Evolutionary conservation across 2,329 filamentous ascomycete genomes (phyloP).

Genomic region (Geosmithia flava): DNA sequence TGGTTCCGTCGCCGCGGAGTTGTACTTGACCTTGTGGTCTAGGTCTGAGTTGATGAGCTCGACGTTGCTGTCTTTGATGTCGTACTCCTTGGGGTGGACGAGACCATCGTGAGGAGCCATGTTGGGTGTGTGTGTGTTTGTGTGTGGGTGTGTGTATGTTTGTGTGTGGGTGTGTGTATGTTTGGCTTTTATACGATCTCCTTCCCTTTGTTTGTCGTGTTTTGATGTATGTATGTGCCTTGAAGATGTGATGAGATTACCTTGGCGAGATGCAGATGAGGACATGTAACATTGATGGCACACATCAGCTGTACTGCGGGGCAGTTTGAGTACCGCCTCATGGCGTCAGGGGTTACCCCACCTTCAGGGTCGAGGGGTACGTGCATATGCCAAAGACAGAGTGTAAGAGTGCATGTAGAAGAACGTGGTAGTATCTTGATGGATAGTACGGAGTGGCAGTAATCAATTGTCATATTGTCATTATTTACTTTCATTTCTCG

Average conservation of each 20-base stretch:
- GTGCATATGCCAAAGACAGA: neutral
- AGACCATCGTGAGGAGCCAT: conserved; percentile 53
- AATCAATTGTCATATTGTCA: neutral
- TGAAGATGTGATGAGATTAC: neutral
- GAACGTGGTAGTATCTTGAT: neutral
- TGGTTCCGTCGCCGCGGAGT: conserved; percentile 51
- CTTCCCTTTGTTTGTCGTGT: neutral
- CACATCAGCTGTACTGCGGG: neutral
- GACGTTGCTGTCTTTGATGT: conserved; percentile 57
- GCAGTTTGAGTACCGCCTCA: neutral
- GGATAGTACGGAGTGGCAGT: no score
- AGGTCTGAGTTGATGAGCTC: conserved; percentile 51
- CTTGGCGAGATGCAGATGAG: neutral
- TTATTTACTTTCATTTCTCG: neutral
- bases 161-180: neutral
- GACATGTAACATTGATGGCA: neutral
- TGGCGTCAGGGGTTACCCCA: neutral
- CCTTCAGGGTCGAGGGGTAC: neutral
- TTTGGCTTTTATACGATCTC: neutral
- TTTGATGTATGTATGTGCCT: neutral
- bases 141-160: neutral
- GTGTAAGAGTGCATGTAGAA: neutral
- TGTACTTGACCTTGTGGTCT: conserved; percentile 57
- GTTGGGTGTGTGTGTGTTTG: neutral
- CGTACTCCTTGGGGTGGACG: conserved; percentile 50